Base-by-base conservation (phyloP, 2,329 filamentous ascomycete species). In the Fusarium nygamai region DNA sequence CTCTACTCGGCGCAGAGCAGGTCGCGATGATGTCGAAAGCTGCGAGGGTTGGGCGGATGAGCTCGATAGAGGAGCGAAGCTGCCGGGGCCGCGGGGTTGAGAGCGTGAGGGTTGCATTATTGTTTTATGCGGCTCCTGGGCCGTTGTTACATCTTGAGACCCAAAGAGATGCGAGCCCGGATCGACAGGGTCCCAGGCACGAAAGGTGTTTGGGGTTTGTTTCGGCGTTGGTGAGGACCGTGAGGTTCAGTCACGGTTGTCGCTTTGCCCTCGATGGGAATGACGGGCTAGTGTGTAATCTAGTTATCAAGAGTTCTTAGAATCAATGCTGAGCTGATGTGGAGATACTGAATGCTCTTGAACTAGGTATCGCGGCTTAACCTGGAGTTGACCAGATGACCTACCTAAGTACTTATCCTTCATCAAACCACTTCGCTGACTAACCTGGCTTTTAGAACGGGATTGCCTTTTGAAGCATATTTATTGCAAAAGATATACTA, bases 1-100 rank as follows among this genome's bases (percentile, higher is more conserved):
- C 46, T 83, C 75, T 72, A 79, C 78, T 64, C 76, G 79, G 64
- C 80, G 79, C 58, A 80, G 83, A 69, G 81, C 84, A 24, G 81
- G 82, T 39, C 81, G 79, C 27, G 74, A 64, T 9, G 80, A 76
- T 10, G 73, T 75, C 41, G 75, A 72, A 47, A 81, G 66, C 56
- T 80, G 74, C 66, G 80, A 73, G 7, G 77, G 73, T 38, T 80
- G 78, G 17, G 75, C 79, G 53, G 79, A 76, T 51, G 79, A 75
- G 57, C 76, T 78, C 48, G 86, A 83, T 71, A 89, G 81, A 69
- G 88, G 86, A 68, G 88, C 87, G 83, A 90, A 90, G 84, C 87
- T 88, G 71, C 88, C 88, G 34, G 87, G 87, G 68, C 85, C 86
- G 71, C 86, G 84, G 51, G 84, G 83, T 59, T 81, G 81, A 67